Evolutionary conservation across 352 stramenopile species (phyloP), one percentile per base, ranked within the genome.

Genomic region (Globisporangium cylindrosporum): DNA sequence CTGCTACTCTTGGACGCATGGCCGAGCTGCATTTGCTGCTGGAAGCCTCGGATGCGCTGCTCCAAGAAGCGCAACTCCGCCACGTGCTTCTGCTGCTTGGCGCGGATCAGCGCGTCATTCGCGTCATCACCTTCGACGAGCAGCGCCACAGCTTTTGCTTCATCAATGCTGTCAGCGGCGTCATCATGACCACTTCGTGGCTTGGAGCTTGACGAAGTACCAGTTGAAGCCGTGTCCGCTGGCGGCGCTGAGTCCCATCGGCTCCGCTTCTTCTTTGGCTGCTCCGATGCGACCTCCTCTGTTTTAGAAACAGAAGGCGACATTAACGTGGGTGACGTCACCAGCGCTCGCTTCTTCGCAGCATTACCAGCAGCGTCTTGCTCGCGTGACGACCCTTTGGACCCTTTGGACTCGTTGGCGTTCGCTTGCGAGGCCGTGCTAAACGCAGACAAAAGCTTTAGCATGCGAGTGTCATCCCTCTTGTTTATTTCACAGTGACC

Each of bases 21-120:
- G 14, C 41, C n/a, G 51, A 72, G 53, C 54, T 68, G 67, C 27
- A 54, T 46, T 15, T 62, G 60, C 54, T 72, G 67, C 41, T 72
- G 67, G 43, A 72, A 72, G 12, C 62, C 58, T n/a, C 68, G 68
- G 32, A 73, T 62, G 57, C 68, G 68, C 49, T 73, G 68, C 63
- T 73, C 68, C 8, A 73, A 43, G n/a, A 73, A 73, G 34, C 57
- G 55, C 55, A 73, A 25, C 58, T 73, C 68, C 29, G 68, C 34
- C 22, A 36, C 41, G 58, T 73, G 68, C 49, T 73, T 73, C 34
- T 70, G 62, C 63, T 73, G 68, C 56, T 73, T 73, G 46, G 68
- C 62, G 25, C 63, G 68, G 29, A 73, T 57, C 8, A 15, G 22
- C 18, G n/a, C 48, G 22, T 68, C 53, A 3, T 24, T 14, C 5